Evolutionary conservation across 805 yeast species (phyloP).

Genomic region (Candida tammaniensis): DNA sequence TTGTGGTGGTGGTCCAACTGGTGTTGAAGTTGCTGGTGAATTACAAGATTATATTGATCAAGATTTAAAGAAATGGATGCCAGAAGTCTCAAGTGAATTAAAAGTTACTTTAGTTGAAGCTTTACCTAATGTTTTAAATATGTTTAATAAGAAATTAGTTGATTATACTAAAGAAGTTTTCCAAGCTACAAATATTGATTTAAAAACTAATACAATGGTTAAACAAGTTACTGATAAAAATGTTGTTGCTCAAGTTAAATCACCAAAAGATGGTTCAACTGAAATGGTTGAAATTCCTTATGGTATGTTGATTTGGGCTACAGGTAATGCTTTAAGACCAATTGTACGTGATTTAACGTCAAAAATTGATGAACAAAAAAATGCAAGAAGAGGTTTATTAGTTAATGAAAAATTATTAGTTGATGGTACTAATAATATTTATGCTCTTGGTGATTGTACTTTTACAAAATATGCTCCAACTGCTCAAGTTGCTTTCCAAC

Average conservation of each 20-base stretch:
- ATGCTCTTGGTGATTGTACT: slow-evolving; percentile 94
- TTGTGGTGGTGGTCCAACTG: slow-evolving; percentile 99
- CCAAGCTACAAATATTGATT: slow-evolving; percentile 61
- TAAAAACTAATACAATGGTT: slow-evolving; percentile 84
- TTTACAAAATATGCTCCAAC: slow-evolving; percentile 91
- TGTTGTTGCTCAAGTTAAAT: slow-evolving; percentile 68
- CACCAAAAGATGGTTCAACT: slow-evolving; percentile 59
- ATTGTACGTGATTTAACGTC: slow-evolving; percentile 64
- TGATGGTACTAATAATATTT: slow-evolving; percentile 79
- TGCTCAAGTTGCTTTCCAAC: slow-evolving; percentile 96
- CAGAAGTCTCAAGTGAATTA: slow-evolving; percentile 77
- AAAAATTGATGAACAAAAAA: slow-evolving; percentile 71
- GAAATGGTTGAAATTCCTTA: slow-evolving; percentile 69
- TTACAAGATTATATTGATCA: slow-evolving; percentile 91
- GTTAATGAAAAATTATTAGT: slow-evolving; percentile 80
- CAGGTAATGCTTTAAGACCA: slow-evolving; percentile 90
- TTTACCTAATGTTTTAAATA: slow-evolving; percentile 78
- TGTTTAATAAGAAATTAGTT: slow-evolving; percentile 66
- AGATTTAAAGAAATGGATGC: slow-evolving; percentile 86
- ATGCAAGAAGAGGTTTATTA: slow-evolving; percentile 86
- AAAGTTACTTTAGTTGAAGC: slow-evolving; percentile 88
- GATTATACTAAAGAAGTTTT: slow-evolving; percentile 80
- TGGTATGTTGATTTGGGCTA: slow-evolving; percentile 95
- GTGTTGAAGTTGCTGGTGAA: slow-evolving; percentile 97
- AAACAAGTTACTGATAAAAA: slow-evolving; percentile 72